Base-by-base conservation (phyloP, 305 asterid genomes). In the Fraxinus baroniana region DNA sequence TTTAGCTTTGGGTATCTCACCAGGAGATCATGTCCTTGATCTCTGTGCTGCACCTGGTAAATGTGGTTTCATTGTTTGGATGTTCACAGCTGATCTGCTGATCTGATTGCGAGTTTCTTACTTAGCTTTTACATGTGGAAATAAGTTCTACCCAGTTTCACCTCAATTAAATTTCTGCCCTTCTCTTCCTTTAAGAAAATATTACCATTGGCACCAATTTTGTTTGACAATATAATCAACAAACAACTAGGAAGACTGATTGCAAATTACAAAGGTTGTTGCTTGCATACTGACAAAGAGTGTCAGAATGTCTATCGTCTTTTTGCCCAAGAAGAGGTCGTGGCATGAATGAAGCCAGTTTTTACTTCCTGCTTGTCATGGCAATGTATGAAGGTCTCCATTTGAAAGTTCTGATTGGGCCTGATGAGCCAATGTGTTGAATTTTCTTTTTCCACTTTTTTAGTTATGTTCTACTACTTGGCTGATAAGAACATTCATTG, bases 11-110 rank as follows among this genome's bases (percentile, higher is more conserved):
- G 92, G 81, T 89, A 79, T 96, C 86, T 80, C 83, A 74, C 84
- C 87, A 3, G 97, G 97, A 82, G 98, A 94, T 87, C 97, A 91
- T 33, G 91, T 94, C 81, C 97, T 95, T 78, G 98, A 96, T 88
- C 97, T 96, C 74, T 96, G 99, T 86, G 94, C 98, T 60, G 98
- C 98, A 55, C 98, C 98, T 81, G 99, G 99, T 95, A 87, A 81
- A 36, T 79, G 73, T 87, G 81, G 82, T 82, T 86, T 83, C 72
- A 41, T 57, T 5, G 24, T 79, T 57, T 70, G 75, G 20, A 32
- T 28, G n/a, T 28, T 15, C 75, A 28, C 18, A 70, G 75, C 9
- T 28, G 74, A 64, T 24, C 62, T 41, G 75, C 9, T 28, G 74
- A 64, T 24, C 62, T 41, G 78, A 75, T 39, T 75, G 17, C 36